Conservation (phyloP, 805 yeast species). For the Groenewaldozyma salmanticensis region DNA sequence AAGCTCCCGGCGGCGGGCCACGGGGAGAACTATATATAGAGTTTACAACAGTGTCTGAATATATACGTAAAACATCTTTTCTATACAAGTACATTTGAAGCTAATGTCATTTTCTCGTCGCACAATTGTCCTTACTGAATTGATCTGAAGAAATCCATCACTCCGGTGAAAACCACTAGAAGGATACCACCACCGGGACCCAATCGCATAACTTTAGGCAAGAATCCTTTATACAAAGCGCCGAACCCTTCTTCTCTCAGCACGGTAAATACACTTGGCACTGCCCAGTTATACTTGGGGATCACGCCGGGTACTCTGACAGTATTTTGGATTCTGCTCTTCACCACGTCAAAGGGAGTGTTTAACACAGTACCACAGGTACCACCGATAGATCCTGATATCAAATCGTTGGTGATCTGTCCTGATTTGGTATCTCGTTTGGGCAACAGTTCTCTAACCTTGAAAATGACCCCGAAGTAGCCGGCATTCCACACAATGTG, state of each 20-base stretch:
- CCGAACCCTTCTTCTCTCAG: conserved; percentile 84
- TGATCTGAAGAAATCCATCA: conserved; percentile 80
- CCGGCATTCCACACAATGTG: conserved; percentile 97
- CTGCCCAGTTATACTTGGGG: conserved; percentile 87
- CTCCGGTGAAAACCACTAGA: conserved; percentile 89
- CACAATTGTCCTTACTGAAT: conserved; percentile 5
- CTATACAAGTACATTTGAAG: neutral
- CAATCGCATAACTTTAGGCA: conserved; percentile 92
- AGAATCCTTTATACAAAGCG: conserved; percentile 91
- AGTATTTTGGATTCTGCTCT: conserved; percentile 85
- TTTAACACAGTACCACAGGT: conserved; percentile 89
- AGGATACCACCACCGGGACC: conserved; percentile 99
- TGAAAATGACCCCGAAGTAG: conserved; percentile 90
- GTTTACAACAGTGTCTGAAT: neutral
- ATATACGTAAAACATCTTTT: too few relatives aligned
- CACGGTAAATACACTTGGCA: conserved; percentile 66
- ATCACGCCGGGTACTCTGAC: conserved; percentile 58
- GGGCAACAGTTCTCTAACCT: conserved; percentile 72
- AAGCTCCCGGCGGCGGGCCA: too few relatives aligned
- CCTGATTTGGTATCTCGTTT: conserved; percentile 58
- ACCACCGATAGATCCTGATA: conserved; percentile 95
- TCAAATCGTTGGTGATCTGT: conserved; percentile 75
- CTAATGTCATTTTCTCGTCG: neutral
- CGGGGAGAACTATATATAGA: too few relatives aligned
- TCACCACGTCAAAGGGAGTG: conserved; percentile 94